Evolutionary conservation across 352 stramenopile genomes (phyloP), one percentile per base, ranked within the genome.

Genomic region (Elongisporangium prolatum): DNA sequence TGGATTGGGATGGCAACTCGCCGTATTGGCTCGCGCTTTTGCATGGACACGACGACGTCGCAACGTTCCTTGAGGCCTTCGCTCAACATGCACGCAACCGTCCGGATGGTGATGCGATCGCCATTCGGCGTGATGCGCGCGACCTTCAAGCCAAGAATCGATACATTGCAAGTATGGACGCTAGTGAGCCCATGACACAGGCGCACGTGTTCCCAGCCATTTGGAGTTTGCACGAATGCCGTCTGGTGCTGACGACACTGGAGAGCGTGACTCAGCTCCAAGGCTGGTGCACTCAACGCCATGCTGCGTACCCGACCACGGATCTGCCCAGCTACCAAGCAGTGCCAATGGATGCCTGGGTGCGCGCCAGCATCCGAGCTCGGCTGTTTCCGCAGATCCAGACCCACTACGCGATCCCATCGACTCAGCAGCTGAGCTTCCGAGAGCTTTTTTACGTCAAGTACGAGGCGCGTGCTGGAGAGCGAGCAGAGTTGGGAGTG

Each of bases 381-480:
- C 69, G 81, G 8, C 68, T 93, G 13, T 90, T 96, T 62, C 70
- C 84, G 17, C 66, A 74, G 55, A 72, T 93, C 4, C 62, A 71
- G 5, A 65, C 61, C 20, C 64, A 61, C 14, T 91, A 85, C 57
- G 60, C 66, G 21, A 69, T 91, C 21, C 58, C 66, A 3, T 34
- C 63, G 25, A 72, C 59, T 0, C 66, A 89, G 44, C 54, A 61
- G 54, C 68, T 96, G 21, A 74, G 74, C 21, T 95, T 96, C 52
- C 84, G 85, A 22, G 88, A 96, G 52, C 70, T 96, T 20, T 96
- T 96, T 57, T 94, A 83, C 57, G 88, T 96, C 58, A 92, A 92
- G 52, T 96, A 96, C 59, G 84, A 94, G 57, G 85, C 82, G 1
- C 68, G 66, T 2, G 52, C 51, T 0, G 75, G 72, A 10, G 83